These are phyloP conservation scores for Linum tenue DNA, from an alignment of 345 rosid genomes.

Conservation along the genomic window DNA sequence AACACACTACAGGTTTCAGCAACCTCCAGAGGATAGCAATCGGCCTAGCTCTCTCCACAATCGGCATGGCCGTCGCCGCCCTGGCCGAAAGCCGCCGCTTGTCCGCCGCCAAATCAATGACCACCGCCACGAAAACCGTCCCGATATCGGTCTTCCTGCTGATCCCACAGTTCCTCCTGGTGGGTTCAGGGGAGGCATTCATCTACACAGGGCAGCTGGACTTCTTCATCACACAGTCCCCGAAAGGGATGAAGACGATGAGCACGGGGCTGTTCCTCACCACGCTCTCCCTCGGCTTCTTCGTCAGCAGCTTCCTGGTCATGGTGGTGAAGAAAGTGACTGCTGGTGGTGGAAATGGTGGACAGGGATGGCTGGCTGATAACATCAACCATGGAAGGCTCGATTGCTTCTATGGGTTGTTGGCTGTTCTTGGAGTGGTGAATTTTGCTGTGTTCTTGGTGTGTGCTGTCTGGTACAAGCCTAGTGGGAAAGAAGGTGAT, in stretches of 20 bases:
- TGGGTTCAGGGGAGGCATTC: conserved; percentile 57
- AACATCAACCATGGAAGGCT: conserved; percentile 50
- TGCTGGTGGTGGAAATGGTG: conserved; percentile 11
- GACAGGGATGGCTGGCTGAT: conserved; percentile 50
- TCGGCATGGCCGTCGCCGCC: conserved; percentile 51
- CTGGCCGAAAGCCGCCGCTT: conserved; percentile 36
- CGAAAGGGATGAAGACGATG: conserved; percentile 64
- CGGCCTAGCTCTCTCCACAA: conserved; percentile 37
- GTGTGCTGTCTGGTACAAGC: conserved; percentile 41
- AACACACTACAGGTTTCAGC: conserved; percentile 33
- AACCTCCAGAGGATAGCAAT: conserved; percentile 44
- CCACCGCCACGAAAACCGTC: conserved; percentile 19
- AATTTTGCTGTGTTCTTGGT: conserved; percentile 36
- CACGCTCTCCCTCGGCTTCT: conserved; percentile 54
- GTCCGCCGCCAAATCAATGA: conserved; percentile 23
- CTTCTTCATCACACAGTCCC: conserved; percentile 59
- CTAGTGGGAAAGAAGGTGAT: conserved; percentile 7
- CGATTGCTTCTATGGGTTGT: conserved; percentile 48
- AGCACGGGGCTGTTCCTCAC: conserved; percentile 71
- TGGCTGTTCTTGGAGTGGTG: conserved; percentile 33
- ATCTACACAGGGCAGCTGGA: conserved; percentile 62
- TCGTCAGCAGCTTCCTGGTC: conserved; percentile 50
- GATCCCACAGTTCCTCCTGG: conserved; percentile 52
- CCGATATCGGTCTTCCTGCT: conserved; percentile 42
- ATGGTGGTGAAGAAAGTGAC: conserved; percentile 36